phyloP scores from a whole-genome alignment of 2,329 filamentous ascomycete genomes.

The Hymenoscyphus albidus region DNA sequence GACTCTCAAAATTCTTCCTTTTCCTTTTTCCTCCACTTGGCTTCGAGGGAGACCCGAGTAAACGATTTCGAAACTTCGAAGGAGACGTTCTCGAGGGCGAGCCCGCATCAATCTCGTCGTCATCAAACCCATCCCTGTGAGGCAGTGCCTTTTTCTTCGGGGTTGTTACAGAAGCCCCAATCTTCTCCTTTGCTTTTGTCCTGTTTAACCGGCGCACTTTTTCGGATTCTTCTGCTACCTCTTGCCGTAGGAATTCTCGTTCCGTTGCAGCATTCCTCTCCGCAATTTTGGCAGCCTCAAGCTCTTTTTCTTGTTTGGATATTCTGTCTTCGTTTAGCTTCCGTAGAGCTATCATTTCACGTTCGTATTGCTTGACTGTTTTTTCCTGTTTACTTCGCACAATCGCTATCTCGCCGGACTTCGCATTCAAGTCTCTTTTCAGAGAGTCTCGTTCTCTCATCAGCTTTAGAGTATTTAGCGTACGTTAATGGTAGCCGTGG shows the following conservation, averaged over 20 bases:
- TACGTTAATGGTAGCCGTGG: neutral
- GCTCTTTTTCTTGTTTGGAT: conserved; percentile 58
- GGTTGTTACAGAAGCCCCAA: conserved; percentile 43
- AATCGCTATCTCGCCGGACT: conserved; percentile 70
- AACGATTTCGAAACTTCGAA: conserved; percentile 39
- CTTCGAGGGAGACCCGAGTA: conserved; percentile 56
- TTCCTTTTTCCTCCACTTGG: conserved; percentile 58
- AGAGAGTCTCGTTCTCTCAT: conserved; percentile 53
- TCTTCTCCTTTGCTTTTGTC: conserved; percentile 43
- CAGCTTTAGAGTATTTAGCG: conserved; percentile 22
- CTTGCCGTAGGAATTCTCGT: conserved; percentile 68
- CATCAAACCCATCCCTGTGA: conserved; percentile 72
- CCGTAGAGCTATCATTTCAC: conserved; percentile 57
- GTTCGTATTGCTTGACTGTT: conserved; percentile 57
- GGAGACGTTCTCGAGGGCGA: conserved; percentile 49
- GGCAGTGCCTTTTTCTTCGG: conserved; percentile 58
- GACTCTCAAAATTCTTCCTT: conserved; percentile 61
- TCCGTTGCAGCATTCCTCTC: conserved; percentile 64
- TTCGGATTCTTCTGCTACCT: conserved; percentile 59
- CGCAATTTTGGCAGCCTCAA: conserved; percentile 62
- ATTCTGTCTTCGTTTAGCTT: conserved; percentile 61
- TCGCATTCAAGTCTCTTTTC: conserved; percentile 55
- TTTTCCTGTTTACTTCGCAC: conserved; percentile 68
- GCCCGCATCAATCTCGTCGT: conserved; percentile 45
- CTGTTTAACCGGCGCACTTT: conserved; percentile 38